Base-by-base conservation (phyloP, 352 stramenopile genomes). In the Pythium myriotylum region DNA sequence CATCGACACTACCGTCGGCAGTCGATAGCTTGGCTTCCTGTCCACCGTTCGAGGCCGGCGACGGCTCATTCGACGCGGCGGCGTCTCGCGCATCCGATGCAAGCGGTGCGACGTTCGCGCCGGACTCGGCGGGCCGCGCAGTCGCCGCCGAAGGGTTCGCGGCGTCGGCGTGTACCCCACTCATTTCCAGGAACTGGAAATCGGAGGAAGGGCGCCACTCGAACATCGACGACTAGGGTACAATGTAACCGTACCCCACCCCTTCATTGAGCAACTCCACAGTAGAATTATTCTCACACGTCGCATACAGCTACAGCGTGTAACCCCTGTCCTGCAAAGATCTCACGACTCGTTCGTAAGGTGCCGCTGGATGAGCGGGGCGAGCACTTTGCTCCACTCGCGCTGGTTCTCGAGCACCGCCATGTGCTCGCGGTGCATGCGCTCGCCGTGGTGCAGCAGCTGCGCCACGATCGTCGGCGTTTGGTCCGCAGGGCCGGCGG, bases 171-270 rank as follows among this genome's bases (percentile, higher is more conserved):
- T 4, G 13, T 43, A 6, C 37, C 17, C 37, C 17, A 35, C 37
- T 43, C 17, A 20, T 20, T 6, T 14, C 17, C 7, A 43, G 5
- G 5, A 6, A 20, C 17, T 16, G 13, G 4, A 14, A 51, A 51
- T 51, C 26, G 52, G 49, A 51, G 51, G 52, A 59, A 59, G 52
- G 12, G 32, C 49, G 17, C 40, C 52, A 51, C 24, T 59, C 52
- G 40, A 59, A 32, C 51, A 50, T n/a, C 35, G 37, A 17, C 13
- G 37, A n/a, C n/a, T n/a, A 57, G 46, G 37, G 7, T 39, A 43
- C 49, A 22, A 13, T 45, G 8, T 42, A 16, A 33, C 32, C 41
- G 19, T 16, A 17, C 26, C 22, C n/a, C n/a, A n/a, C 22, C 20
- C 33, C 33, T 8, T 3, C 3, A 1, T 17, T 56, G 45, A 43